A percentile compares a stretch with the other conserved stretches of the same genome.
phyloP scores from a whole-genome alignment of 176 grass and related monocot genomes.

The Carex parvula region DNA sequence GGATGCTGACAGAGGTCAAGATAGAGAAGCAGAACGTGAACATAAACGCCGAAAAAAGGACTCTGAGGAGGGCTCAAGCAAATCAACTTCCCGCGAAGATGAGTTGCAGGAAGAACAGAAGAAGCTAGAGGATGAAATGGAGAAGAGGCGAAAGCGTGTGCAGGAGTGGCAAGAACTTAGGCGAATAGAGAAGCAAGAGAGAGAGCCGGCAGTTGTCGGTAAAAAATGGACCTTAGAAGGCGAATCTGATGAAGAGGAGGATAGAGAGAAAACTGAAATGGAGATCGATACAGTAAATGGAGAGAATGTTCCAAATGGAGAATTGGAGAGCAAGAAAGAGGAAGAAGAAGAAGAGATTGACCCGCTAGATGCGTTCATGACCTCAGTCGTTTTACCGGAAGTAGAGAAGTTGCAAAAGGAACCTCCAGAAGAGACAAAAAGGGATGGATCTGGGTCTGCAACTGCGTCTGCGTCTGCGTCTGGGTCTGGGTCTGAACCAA shows the following conservation, averaged over 20 bases:
- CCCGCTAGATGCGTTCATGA: conserved; percentile 92
- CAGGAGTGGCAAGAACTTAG: conserved; percentile 97
- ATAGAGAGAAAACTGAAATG: conserved; percentile 49
- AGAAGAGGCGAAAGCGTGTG: conserved; percentile 68
- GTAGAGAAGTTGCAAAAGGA: conserved; percentile 66
- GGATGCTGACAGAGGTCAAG: conserved; percentile 4
- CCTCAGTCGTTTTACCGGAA: conserved; percentile 83
- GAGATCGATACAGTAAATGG: conserved; percentile 45
- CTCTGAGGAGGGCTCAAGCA: conserved; percentile 40
- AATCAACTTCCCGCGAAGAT: conserved; percentile 43
- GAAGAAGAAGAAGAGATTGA: conserved; percentile 83
- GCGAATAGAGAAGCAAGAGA: conserved; percentile 36
- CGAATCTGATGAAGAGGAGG: conserved; percentile 82
- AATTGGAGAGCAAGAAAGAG: conserved; percentile 18
- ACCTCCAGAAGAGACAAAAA: conserved; percentile 21
- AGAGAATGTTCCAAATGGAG: conserved; percentile 27
- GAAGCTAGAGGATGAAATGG: conserved; percentile 90
- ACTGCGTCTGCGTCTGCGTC: background rate
- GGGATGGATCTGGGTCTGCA: background rate
- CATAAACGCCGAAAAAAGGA: conserved; percentile 41
- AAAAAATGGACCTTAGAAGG: conserved; percentile 99
- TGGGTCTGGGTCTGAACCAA: conserved; percentile 44
- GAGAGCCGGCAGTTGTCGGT: conserved; percentile 20
- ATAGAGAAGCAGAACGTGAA: conserved; percentile 43
- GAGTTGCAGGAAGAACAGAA: conserved; percentile 78